These are phyloP conservation scores for Didymella sp. DNA, from an alignment of 2,329 filamentous ascomycete genomes.

Conservation along the genomic window DNA sequence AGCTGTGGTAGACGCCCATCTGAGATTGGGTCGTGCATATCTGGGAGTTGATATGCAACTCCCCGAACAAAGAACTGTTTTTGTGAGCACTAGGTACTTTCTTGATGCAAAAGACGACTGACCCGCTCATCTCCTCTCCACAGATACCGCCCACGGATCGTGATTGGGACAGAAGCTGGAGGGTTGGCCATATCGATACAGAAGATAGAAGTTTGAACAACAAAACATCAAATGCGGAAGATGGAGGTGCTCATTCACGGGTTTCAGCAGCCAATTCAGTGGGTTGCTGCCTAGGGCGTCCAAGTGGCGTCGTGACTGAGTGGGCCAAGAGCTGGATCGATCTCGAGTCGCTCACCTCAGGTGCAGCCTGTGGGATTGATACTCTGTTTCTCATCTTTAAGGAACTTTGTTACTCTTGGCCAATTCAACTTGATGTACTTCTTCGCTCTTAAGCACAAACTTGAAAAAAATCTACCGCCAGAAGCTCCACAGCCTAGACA, in stretches of 20 bases:
- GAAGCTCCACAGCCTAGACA: neutral
- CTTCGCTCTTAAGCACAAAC: neutral
- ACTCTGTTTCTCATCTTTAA: neutral
- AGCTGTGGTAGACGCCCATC: conserved; percentile 14
- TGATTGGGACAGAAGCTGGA: conserved; percentile 12
- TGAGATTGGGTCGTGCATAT: conserved; percentile 13
- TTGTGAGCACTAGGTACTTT: neutral
- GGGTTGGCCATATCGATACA: neutral
- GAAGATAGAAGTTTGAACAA: neutral
- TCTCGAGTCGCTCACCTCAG: neutral
- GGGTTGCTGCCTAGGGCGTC: conserved; percentile 9
- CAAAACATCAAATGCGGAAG: neutral
- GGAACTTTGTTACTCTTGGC: neutral
- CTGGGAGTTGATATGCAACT: conserved; percentile 9
- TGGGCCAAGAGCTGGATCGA: neutral
- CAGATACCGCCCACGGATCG: conserved; percentile 18
- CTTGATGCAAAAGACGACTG: neutral
- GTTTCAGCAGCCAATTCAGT: neutral
- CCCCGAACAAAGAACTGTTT: conserved; percentile 17
- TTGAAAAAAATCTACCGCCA: neutral
- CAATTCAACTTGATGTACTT: neutral
- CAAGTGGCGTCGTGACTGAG: conserved; percentile 2
- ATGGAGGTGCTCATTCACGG: neutral
- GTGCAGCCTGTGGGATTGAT: neutral
- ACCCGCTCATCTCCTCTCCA: conserved; percentile 17